A percentile compares a stretch with the other conserved stretches of the same genome.
These are phyloP conservation scores for Populus trichocarpa DNA, from an alignment of 441 rosid species.

Conservation along the genomic window DNA sequence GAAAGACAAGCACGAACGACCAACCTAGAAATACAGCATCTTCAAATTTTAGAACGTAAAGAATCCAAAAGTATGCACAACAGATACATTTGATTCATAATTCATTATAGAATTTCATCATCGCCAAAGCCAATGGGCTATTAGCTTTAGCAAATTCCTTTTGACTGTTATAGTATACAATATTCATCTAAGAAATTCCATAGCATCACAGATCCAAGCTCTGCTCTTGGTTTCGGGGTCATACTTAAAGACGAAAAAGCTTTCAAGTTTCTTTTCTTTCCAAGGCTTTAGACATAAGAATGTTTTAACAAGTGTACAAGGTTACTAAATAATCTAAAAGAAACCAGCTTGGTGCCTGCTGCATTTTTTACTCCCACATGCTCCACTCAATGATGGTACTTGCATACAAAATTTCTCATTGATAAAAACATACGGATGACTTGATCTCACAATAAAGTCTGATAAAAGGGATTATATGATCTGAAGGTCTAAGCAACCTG, in stretches of 20 bases:
- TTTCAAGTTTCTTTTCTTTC: neutral
- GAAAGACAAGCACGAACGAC: too few relatives aligned
- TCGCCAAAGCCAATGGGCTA: neutral
- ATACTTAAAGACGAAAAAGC: neutral
- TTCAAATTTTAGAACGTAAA: neutral
- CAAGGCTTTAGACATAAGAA: neutral
- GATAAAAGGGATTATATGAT: neutral
- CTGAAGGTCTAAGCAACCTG: neutral
- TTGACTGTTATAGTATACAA: neutral
- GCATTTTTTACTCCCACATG: neutral
- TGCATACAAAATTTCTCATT: neutral
- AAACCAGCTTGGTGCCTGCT: neutral
- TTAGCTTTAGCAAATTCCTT: neutral
- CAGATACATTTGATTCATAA: neutral
- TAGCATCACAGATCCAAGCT: neutral
- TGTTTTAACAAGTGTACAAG: neutral
- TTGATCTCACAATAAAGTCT: neutral
- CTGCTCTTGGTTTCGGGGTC: neutral
- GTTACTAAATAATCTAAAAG: neutral
- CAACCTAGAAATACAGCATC: neutral
- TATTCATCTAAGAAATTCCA: neutral
- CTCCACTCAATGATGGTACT: neutral
- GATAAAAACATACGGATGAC: neutral
- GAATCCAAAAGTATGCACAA: too few relatives aligned
- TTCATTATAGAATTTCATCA: neutral